Evolutionary conservation across 1,284 basidiomycete genomes (phyloP), one percentile per base, ranked within the genome.

Genomic region (Mycena sp.): DNA sequence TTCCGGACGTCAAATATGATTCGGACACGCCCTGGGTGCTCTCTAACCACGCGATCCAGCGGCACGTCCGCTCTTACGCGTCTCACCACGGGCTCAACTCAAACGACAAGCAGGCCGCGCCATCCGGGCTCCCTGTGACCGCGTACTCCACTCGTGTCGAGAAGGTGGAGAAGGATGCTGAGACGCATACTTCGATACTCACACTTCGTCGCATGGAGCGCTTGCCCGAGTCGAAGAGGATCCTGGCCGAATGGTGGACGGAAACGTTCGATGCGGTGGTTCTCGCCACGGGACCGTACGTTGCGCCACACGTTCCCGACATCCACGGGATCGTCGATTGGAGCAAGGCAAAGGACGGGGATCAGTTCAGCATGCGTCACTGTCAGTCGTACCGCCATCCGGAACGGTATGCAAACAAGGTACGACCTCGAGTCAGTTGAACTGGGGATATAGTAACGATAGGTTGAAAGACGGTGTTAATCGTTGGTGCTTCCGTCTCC

Each of bases 81-180:
- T 63, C 69, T 10, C 41, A 69, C 40, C 64, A 71, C 30, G 55
- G 58, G 11, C 64, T 71, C 19, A 69, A 70, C 43, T 50, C 65
- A 17, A 65, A 70, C 63, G 70, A 71, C 58, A 30, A 68, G 16
- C 56, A 65, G 6, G 46, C 61, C 23, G 29, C n/a, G 11, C 17
- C 48, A 12, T 29, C 48, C n/a, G 11, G 25, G 4, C 48, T 17
- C 7, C 48, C 26, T 28, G 48, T 69, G 11, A 64, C 63, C 23
- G 53, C 70, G 1, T 72, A 72, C 51, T 53, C 69, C 12, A 72
- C 71, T 14, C 70, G 66, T 16, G 71, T 72, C 41, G 71, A 71
- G 52, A 57, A 57, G 29, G 55, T 71, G 17, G 55, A 61, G 17
- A 72, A 72, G 46, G 28, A 37, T 7, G 28, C 23, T 3, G 51